Percentiles rank a stretch among this genome's conserved stretches.
phyloP scores from a whole-genome alignment of 2,329 filamentous ascomycete species.

The Trichoderma simmonsii region DNA sequence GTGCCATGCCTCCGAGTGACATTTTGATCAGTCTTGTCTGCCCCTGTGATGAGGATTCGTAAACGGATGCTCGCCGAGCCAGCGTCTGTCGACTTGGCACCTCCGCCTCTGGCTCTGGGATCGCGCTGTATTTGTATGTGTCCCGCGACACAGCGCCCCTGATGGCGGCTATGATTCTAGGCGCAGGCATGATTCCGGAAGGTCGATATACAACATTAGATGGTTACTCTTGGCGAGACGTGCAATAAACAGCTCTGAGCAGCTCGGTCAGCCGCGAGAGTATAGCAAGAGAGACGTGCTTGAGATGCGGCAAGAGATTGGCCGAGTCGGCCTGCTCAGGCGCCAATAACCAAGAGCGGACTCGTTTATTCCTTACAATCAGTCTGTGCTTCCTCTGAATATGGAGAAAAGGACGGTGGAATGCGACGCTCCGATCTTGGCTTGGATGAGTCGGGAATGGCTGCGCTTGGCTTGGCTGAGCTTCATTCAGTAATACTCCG shows the following conservation, averaged over 20 bases:
- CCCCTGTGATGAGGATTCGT: neutral
- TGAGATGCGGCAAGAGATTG: neutral
- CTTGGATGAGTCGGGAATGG: neutral
- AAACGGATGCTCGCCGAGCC: neutral
- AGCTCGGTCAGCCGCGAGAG: neutral
- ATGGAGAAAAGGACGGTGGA: neutral
- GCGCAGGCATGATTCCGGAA: neutral
- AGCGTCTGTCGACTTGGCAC: neutral
- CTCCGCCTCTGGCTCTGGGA: constrained; percentile 21
- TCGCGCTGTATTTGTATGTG: constrained; percentile 30
- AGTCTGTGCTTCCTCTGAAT: neutral
- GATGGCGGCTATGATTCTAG: constrained; percentile 22
- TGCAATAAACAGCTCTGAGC: neutral
- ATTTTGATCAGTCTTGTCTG: constrained; percentile 21
- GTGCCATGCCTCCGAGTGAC: constrained; percentile 19
- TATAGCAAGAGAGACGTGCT: neutral
- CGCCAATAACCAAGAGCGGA: neutral
- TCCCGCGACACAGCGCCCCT: constrained; percentile 21
- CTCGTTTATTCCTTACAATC: neutral
- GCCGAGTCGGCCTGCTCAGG: neutral
- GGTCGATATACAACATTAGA: neutral
- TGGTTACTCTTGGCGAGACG: neutral
- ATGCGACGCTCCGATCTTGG: neutral
- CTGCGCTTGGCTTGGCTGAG: neutral
- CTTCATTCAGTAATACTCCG: neutral